A percentile compares a stretch with the other conserved stretches of the same genome.
phyloP scores from a whole-genome alignment of 768 basidiomycete species.

The Termitomyces bulborhizus region DNA sequence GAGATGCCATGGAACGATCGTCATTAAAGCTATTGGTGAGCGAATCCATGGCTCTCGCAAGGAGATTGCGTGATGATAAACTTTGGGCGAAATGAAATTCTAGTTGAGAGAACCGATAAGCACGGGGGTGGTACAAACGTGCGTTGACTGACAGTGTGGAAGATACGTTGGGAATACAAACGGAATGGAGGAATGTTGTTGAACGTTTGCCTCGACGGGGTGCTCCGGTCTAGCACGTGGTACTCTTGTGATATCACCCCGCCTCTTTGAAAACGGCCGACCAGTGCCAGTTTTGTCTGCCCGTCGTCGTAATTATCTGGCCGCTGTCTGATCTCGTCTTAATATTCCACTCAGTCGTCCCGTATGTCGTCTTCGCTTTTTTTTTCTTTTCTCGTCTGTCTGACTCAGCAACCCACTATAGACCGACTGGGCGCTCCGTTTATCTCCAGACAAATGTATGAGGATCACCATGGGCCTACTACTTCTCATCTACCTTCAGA shows the following conservation, averaged over 20 bases:
- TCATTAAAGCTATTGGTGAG: conserved; percentile 8
- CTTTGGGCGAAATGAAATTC: not conserved
- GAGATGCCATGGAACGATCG: conserved; percentile 2
- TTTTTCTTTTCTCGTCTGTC: conserved; percentile 15
- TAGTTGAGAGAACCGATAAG: not conserved
- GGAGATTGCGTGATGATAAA: not conserved
- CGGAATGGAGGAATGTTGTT: conserved; percentile 11
- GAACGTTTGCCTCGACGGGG: conserved; percentile 18
- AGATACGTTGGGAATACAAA: not conserved
- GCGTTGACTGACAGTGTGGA: conserved; percentile 7
- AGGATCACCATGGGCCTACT: conserved; percentile 11
- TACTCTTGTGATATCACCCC: conserved; percentile 15
- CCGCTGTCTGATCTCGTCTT: not conserved
- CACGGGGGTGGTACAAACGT: conserved; percentile 11
- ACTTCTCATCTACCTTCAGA: conserved; percentile 12
- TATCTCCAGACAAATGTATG: conserved; percentile 13
- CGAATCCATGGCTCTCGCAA: not conserved
- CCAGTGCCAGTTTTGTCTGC: not conserved
- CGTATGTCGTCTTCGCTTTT: conserved; percentile 11
- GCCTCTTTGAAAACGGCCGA: conserved; percentile 5
- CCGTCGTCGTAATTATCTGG: not conserved
- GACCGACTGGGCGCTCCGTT: conserved; percentile 3
- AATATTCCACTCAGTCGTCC: not conserved
- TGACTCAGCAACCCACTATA: conserved; percentile 8
- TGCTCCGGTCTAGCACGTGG: conserved; percentile 27